Base-by-base conservation (phyloP, 257 asterid genomes). In the Lycium barbarum region DNA sequence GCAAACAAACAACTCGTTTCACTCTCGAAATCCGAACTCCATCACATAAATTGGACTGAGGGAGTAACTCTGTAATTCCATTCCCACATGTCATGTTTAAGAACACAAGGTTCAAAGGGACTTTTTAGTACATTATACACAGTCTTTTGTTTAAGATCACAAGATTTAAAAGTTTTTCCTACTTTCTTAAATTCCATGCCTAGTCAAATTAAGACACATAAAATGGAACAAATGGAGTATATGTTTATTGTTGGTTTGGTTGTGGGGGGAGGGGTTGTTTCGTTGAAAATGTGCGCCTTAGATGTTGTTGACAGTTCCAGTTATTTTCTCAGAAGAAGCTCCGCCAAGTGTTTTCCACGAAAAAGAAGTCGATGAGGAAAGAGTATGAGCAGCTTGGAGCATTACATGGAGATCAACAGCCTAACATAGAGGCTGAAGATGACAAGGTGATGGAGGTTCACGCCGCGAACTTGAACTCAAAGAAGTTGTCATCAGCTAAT, bases 291-390 rank as follows among this genome's bases (percentile, higher is more conserved):
- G 9, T 22, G 62, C 3, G 10, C 62, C 22, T 13, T 26, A 74
- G n/a, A 68, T 67, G 26, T 7, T 53, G 1, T 54, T 90, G 66
- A 88, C 81, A 4, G 17, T 18, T 11, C 7, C 7, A 55, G 15
- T 78, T 33, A 33, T 84, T 66, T 20, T 86, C 66, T 76, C 92
- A 94, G 97, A 92, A 92, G 85, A 94, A 90, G 86, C 80, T 94
- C 26, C 80, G 85, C 3, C 90, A 91, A 76, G 94, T 88, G 0
- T 89, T 94, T 61, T 87, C 91, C 9, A 87, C 88, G 3, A 93
- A 85, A 85, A 79, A 86, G 91, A 90, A 91, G 85, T 78, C 91
- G 20, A 86, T 87, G 0, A 91, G 80, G 83, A 86, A 83, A 83
- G 91, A 88, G 81, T 84, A 90, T 51, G 87, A 87, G 76, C 76